Percentiles rank a stretch among this genome's conserved stretches.
These are phyloP conservation scores for Polychaeton citri DNA, from an alignment of 2,329 filamentous ascomycete species.

Conservation along the genomic window DNA sequence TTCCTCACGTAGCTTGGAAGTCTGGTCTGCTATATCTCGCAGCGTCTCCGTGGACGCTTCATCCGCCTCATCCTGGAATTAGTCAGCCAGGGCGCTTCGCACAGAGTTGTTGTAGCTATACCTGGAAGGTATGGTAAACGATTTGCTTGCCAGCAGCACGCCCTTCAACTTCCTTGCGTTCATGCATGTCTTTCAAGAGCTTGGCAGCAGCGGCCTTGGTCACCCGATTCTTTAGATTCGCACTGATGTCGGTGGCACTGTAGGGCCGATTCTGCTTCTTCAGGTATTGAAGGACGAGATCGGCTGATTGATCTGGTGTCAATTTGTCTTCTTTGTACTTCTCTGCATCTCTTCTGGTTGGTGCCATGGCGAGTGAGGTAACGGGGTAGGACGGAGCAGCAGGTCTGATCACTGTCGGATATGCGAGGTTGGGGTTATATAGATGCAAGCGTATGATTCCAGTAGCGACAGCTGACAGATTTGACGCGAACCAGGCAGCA, in stretches of 20 bases:
- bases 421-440: too few species aligned
- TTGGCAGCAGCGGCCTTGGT: constrained; percentile 43
- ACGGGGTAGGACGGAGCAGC: too few species aligned
- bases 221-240: constrained; percentile 22
- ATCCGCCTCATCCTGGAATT: constrained; percentile 35
- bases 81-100: not conserved
- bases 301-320: constrained; percentile 16
- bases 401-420: too few species aligned
- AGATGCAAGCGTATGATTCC: too few species aligned
- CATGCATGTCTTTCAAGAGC: constrained; percentile 48
- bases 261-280: constrained; percentile 20
- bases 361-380: too few species aligned
- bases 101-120: constrained; percentile 8
- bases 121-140: constrained; percentile 45
- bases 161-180: constrained; percentile 45
- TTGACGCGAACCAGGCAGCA: too few species aligned
- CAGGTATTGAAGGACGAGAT: constrained; percentile 18
- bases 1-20: constrained; percentile 31
- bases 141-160: constrained; percentile 46
- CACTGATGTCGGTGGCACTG: constrained; percentile 22
- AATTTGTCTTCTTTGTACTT: constrained; percentile 16
- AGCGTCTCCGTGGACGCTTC: constrained; percentile 36
- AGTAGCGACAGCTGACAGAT: too few species aligned
- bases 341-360: constrained; percentile 16
- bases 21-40: constrained; percentile 35